Conservation (phyloP, 2,329 filamentous ascomycete genomes). For the Fusarium humuli region DNA sequence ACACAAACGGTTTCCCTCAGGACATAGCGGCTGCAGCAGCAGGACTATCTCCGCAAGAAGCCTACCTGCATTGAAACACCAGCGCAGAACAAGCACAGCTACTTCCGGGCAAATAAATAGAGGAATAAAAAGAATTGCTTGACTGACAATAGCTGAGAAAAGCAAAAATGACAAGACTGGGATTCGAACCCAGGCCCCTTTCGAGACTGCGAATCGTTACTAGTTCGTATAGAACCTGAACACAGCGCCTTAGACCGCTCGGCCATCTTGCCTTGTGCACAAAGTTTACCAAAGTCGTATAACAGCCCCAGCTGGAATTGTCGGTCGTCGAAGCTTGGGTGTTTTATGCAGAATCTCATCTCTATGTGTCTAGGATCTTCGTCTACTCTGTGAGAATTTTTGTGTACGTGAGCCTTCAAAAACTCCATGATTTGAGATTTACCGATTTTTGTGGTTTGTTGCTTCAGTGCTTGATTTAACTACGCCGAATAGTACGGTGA, state of each 20-base stretch:
- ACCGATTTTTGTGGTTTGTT: too few relatives aligned
- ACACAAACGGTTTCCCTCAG: too few relatives aligned
- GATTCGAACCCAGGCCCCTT: conserved; percentile 44
- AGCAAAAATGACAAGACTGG: conserved; percentile 34
- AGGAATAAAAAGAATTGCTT: neutral
- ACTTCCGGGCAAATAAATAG: neutral
- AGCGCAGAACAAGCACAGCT: neutral
- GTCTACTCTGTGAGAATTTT: too few relatives aligned
- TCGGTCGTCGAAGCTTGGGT: fast-evolving
- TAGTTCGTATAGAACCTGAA: conserved; percentile 39
- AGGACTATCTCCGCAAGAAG: too few relatives aligned
- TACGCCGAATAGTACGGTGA: too few relatives aligned
- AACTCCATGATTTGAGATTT: too few relatives aligned
- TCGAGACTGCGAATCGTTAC: conserved; percentile 43
- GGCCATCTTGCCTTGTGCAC: conserved; percentile 23
- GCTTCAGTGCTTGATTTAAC: too few relatives aligned
- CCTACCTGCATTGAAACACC: too few relatives aligned
- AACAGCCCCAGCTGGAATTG: fast-evolving
- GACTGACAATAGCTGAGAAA: neutral
- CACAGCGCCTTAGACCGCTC: conserved; percentile 43
- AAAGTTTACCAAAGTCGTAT: fast-evolving
- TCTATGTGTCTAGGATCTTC: fast-evolving
- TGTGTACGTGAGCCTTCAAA: too few relatives aligned
- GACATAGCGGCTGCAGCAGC: too few relatives aligned
- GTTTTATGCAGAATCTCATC: neutral